phyloP scores from a whole-genome alignment of 2,329 filamentous ascomycete genomes.

The Ascochyta koolunga region DNA sequence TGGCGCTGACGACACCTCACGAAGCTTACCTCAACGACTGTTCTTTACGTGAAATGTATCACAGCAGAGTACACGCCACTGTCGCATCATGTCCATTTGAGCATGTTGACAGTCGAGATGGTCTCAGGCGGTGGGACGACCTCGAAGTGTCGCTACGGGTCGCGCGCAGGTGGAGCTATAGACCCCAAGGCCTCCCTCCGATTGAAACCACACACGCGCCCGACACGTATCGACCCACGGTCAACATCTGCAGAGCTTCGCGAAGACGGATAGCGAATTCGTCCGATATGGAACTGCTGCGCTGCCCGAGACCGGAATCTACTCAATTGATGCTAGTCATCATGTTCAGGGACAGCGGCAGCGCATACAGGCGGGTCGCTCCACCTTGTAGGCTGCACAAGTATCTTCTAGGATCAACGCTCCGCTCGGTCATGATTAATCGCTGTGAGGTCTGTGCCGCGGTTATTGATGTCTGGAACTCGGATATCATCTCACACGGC shows the following conservation, averaged over 20 bases:
- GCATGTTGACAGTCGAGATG: background rate
- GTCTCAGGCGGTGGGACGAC: slow-evolving; percentile 5
- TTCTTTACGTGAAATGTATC: slow-evolving; percentile 3
- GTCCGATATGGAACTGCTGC: slow-evolving; percentile 1
- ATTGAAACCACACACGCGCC: slow-evolving; percentile 19
- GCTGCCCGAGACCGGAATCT: background rate
- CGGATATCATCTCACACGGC: background rate
- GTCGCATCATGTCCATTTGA: background rate
- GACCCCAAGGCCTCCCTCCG: background rate
- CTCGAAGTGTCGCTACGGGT: background rate
- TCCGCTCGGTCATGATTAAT: background rate
- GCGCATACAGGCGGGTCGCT: slow-evolving; percentile 9
- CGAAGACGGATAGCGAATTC: slow-evolving; percentile 1
- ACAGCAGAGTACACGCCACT: background rate
- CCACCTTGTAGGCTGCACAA: slow-evolving; percentile 5
- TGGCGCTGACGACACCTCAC: slow-evolving; percentile 4
- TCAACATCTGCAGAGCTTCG: slow-evolving; percentile 15
- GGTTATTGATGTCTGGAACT: background rate
- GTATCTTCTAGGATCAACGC: background rate
- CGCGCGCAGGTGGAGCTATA: background rate
- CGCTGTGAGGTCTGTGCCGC: background rate
- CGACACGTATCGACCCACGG: slow-evolving; percentile 18
- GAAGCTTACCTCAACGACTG: slow-evolving; percentile 2
- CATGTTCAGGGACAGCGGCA: background rate
- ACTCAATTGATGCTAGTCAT: slow-evolving; percentile 14